These are phyloP conservation scores for Nakazawaea laoshanensis DNA, from an alignment of 805 yeast species.

Conservation along the genomic window DNA sequence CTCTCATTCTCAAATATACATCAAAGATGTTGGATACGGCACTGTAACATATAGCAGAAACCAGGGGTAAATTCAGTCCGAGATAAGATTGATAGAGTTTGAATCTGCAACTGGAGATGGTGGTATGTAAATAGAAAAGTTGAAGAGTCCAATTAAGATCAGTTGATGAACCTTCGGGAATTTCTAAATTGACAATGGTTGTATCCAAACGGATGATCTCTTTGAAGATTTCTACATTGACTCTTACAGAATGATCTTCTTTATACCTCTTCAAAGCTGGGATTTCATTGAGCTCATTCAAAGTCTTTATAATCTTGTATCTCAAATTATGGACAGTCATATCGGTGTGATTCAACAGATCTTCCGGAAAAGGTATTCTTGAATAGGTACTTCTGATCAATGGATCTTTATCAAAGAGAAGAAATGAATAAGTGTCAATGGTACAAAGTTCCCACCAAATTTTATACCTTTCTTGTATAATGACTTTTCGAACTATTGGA, in stretches of 20 bases:
- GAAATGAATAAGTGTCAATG: slow-evolving; percentile 4
- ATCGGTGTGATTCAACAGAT: slow-evolving; percentile 1
- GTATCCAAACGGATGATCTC: slow-evolving; percentile 1
- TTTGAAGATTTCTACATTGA: neutral
- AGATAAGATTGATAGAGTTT: slow-evolving; percentile 5
- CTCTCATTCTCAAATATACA: neutral
- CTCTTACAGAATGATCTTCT: neutral
- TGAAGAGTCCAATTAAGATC: neutral
- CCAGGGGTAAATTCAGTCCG: neutral
- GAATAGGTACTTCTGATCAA: slow-evolving; percentile 2
- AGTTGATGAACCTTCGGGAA: neutral
- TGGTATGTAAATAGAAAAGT: slow-evolving; percentile 1
- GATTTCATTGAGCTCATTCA: slow-evolving; percentile 14
- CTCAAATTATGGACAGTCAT: slow-evolving; percentile 22
- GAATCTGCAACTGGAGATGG: slow-evolving; percentile 1
- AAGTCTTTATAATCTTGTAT: slow-evolving; percentile 32
- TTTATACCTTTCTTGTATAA: slow-evolving; percentile 3
- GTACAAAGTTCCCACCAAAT: slow-evolving; percentile 9
- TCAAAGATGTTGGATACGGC: neutral
- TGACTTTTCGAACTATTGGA: slow-evolving; percentile 1
- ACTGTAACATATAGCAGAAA: slow-evolving; percentile 2
- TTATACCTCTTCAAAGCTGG: neutral
- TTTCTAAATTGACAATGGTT: neutral
- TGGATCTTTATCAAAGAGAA: slow-evolving; percentile 6
- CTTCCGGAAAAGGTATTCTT: slow-evolving; percentile 1